Evolutionary conservation across 768 basidiomycete genomes (phyloP), one percentile per base, ranked within the genome.

Genomic region (Boletus vinaceobasis): DNA sequence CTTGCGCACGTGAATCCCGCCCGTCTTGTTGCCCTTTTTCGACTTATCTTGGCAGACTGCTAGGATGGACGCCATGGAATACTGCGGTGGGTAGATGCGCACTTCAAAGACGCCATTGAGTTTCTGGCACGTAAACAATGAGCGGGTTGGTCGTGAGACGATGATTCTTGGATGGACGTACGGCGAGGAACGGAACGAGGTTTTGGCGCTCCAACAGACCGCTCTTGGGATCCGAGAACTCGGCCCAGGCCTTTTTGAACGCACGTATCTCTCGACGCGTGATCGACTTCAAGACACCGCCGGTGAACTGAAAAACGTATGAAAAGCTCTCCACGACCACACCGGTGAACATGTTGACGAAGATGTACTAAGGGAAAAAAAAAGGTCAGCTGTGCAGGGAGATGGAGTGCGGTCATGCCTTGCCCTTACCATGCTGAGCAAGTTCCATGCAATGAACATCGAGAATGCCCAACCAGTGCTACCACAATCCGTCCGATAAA

Each of bases 271-370:
- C 88, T 60, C 93, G 89, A 47, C 96, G 80, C 19, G 87, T 89
- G 48, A 98, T 85, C 0, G 86, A 83, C 58, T 83, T 89, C 44
- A 62, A 21, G 17, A 88, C 83, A n/a, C 86, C 86, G 5, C 87
- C 85, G 10, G 89, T 86, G 32, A 87, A 80, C 72, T 95, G 92
- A 74, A 93, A 96, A 8, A 97, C 91, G 69, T 95, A 97, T 19
- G 92, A 91, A 72, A 98, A 98, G 66, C 88, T 94, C 71, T 98
- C 88, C 61, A 96, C 94, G 50, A 96, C 87, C 57, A 95, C 90
- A 88, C 90, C 92, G 72, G 92, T 94, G 69, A 95, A 95, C 86
- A 97, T 85, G 73, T 96, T 97, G 59, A 90, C 82, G 70, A 98
- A 94, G 64, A 98, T 94, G 70, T 94, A 97, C 94, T 95, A 31